Base-by-base conservation (phyloP, 257 asterid species). In the Solanum sitiens region DNA sequence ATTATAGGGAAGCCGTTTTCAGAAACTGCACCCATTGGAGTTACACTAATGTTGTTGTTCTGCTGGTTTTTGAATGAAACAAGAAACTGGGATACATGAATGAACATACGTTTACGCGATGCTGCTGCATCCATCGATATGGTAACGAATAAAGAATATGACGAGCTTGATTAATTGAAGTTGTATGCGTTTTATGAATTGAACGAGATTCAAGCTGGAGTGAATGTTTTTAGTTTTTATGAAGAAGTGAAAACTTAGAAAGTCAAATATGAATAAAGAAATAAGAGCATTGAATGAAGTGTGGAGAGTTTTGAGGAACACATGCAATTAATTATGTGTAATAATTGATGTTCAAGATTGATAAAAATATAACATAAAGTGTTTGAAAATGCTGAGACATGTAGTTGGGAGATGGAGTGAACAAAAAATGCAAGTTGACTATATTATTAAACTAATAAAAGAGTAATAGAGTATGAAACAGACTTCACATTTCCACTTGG, bases 1-100 rank as follows among this genome's bases (percentile, higher is more conserved):
- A 96, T 61, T 83, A 96, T 91, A n/a, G 98, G 99, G 83, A 96
- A 93, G 2, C 97, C 93, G 80, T 88, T 73, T 90, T 88, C 89
- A 32, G 94, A 77, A 70, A 88, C 79, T 4, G 89, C 77, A 67
- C 39, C 77, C 44, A 89, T 86, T 9, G 98, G 92, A 21, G 94
- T 20, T 8, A 5, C 39, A 67, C 44, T 88, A 59, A 89, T 44
- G 67, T 88, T 44, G 47, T 87, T 74, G 6, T 8, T 25, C 16
- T 86, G 92, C 12, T 89, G 93, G 87, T 68, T 74, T 65, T 74
- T 88, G 92, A 89, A 83, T 83, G 90, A 92, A 70, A 92, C 84
- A 71, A 91, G 75, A 63, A 90, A 23, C 27, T 79, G 93, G 18
- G 93, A 84, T 76, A 87, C 86, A 45, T 90, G 91, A 63, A 76